Evolutionary conservation across 208 protist genomes (phyloP).

Genomic region (Tetramitus jugosus): DNA sequence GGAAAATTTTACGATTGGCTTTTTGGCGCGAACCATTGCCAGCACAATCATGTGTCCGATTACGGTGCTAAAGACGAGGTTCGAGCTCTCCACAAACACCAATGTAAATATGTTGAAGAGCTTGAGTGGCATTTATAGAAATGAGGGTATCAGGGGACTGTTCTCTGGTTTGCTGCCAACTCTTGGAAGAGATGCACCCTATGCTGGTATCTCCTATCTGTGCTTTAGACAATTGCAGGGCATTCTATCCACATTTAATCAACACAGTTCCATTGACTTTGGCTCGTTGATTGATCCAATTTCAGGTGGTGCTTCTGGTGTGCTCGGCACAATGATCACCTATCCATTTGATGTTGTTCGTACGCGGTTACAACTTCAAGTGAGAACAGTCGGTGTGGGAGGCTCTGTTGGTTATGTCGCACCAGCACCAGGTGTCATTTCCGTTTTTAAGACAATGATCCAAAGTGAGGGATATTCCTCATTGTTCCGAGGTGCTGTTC

Average conservation of each 20-base stretch:
- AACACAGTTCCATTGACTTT: neutral
- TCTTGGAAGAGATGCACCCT: neutral
- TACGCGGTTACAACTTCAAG: slow-evolving; percentile 7
- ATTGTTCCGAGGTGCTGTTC: neutral
- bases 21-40: neutral
- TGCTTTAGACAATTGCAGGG: neutral
- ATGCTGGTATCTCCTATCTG: neutral
- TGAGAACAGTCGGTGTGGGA: neutral
- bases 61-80: slow-evolving; percentile 12
- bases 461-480: neutral
- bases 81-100: neutral
- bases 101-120: neutral
- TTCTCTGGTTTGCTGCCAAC: neutral
- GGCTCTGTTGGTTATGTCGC: too few relatives aligned
- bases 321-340: neutral
- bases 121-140: neutral
- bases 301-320: neutral
- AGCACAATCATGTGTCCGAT: neutral
- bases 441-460: neutral
- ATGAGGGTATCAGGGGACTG: slow-evolving; percentile 5
- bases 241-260: neutral
- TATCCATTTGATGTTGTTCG: slow-evolving; percentile 17
- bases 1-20: neutral
- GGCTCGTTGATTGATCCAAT: neutral
- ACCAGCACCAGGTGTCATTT: neutral